Evolutionary conservation across 2,329 filamentous ascomycete species (phyloP).

Genomic region (Neofusicoccum laricinum): DNA sequence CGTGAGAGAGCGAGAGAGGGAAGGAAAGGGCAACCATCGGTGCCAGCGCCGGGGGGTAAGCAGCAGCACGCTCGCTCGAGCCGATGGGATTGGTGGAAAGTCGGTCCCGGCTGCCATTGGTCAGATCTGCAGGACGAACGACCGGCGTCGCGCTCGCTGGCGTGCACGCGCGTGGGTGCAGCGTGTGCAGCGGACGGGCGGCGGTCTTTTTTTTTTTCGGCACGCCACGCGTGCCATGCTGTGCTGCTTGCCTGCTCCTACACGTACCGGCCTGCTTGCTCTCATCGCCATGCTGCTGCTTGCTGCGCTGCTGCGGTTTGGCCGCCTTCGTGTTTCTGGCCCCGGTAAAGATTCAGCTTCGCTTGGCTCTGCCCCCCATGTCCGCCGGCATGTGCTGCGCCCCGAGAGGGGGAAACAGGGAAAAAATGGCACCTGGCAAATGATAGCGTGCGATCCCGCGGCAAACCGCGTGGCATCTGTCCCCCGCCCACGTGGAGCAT

Average conservation of each 20-base stretch:
- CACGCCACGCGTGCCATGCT: not conserved
- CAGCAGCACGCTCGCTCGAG: not conserved
- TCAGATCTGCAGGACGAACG: not conserved
- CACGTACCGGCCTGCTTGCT: too few species aligned
- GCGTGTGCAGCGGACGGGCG: not conserved
- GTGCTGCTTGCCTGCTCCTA: too few species aligned
- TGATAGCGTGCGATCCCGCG: not conserved
- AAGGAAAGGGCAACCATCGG: not conserved
- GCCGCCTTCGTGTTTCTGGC: not conserved
- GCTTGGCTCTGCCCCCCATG: not conserved
- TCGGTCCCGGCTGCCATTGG: not conserved
- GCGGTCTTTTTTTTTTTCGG: not conserved
- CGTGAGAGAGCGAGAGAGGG: too few species aligned
- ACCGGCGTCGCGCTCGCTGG: not conserved
- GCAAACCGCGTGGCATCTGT: conserved; percentile 10
- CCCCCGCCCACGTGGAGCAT: conserved; percentile 8
- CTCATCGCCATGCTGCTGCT: not conserved
- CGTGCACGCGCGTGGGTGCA: not conserved
- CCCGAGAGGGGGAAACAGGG: not conserved
- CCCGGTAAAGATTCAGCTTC: not conserved
- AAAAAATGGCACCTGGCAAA: not conserved
- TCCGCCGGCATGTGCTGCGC: not conserved
- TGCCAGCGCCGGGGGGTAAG: not conserved
- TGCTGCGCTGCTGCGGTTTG: not conserved
- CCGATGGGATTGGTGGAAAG: not conserved